Evolutionary conservation across 73 alveolate genomes (phyloP), one percentile per base, ranked within the genome.

Genomic region (Paramecium sexaurelia): DNA sequence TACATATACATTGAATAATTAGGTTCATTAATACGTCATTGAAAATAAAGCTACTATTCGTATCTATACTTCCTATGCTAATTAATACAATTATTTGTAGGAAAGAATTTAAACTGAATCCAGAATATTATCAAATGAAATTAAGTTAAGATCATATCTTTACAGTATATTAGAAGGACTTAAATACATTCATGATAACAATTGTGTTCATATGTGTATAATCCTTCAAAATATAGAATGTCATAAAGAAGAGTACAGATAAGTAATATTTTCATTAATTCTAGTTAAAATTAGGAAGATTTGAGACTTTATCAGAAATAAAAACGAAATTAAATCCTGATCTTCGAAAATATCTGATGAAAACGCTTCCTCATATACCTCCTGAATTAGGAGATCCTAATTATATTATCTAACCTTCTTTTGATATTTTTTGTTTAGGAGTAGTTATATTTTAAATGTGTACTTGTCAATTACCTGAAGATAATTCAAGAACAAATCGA

Each of bases 391-490:
- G 36, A 35, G 51, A 36, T 61, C 26, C 13, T 27, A 71, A 71
- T 37, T 71, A 35, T n/a, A 32, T 32, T 13, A 20, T 37, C 11
- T 32, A 71, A 32, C 26, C 57, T 3, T 35, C 57, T 33, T 71
- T 71, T 71, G 86, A 71, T 71, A 37, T 71, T 11, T 71, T 35
- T 71, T 71, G 86, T 71, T 32, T 37, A 35, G 86, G 86, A 71
- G 86, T 71, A 33, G 86, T 71, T 33, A 37, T 71, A 71, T 71
- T 35, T 37, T 9, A 71, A 40, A 71, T 71, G 86, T 33, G 86
- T 71, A 71, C 86, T 35, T 71, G 86, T 37, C 43, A 71, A 36
- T 35, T 71, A 35, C 86, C 86, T n/a, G 86, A 71, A 35, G 56
- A 71, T 35, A 37, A 71, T 71, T 20, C 51, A 35, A 71, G 56